phyloP scores from a whole-genome alignment of 2,329 filamentous ascomycete species.

The Alternaria rosae region DNA sequence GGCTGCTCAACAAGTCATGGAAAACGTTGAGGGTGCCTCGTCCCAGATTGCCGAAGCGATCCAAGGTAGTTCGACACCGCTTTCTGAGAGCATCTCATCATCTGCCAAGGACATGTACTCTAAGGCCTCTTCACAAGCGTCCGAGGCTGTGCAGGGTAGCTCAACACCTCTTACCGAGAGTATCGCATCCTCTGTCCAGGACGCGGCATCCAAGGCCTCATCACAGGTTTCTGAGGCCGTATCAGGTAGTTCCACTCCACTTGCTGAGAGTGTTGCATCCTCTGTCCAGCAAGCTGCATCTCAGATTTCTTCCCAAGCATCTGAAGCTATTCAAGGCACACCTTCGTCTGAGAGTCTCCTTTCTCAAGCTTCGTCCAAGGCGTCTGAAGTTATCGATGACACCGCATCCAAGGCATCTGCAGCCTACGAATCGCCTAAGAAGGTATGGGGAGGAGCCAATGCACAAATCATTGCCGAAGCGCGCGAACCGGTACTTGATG shows the following conservation, averaged over 20 bases:
- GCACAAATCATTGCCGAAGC: constrained; percentile 59
- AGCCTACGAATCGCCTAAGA: constrained; percentile 50
- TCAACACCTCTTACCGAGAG: constrained; percentile 42
- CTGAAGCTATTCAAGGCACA: constrained; percentile 34
- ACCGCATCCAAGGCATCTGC: constrained; percentile 29
- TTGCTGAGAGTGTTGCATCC: constrained; percentile 46
- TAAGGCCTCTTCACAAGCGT: constrained; percentile 35
- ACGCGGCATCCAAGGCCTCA: constrained; percentile 46
- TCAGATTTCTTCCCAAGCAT: constrained; percentile 34
- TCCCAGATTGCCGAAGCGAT: constrained; percentile 49
- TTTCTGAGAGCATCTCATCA: constrained; percentile 47
- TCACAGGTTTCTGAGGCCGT: constrained; percentile 38
- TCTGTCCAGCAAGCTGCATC: constrained; percentile 48
- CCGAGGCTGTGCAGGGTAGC: constrained; percentile 43
- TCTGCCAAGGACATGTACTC: constrained; percentile 48
- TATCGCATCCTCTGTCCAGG: constrained; percentile 47
- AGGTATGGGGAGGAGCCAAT: constrained; percentile 63
- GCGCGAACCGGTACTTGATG: constrained; percentile 57
- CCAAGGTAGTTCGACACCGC: constrained; percentile 41
- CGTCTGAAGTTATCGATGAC: constrained; percentile 29
- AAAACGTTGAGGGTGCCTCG: constrained; percentile 48
- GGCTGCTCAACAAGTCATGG: constrained; percentile 52
- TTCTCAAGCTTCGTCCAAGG: constrained; percentile 35
- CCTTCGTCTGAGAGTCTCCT: constrained; percentile 28
- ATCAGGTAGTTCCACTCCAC: constrained; percentile 37